These are phyloP conservation scores for Rhizophlyctis rosea DNA, from an alignment of 192 early-diverging fungal genomes.

Conservation along the genomic window DNA sequence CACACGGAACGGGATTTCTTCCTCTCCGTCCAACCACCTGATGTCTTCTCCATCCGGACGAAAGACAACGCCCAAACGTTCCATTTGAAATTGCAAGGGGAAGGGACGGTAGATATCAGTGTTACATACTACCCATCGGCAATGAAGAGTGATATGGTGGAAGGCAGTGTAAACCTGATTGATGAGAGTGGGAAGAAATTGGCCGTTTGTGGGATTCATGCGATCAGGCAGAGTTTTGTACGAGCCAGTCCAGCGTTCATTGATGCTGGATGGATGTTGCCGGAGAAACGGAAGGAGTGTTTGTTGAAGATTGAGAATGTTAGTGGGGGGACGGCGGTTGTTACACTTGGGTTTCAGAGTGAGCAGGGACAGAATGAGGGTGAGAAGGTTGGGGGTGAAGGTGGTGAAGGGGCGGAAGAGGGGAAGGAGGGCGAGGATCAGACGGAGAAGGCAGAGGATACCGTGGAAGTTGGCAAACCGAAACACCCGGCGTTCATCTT, in stretches of 20 bases:
- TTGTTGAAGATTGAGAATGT: slow-evolving; percentile 49
- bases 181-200: slow-evolving; percentile 52
- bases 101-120: slow-evolving; percentile 47
- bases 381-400: not conserved
- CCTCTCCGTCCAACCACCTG: slow-evolving; percentile 48
- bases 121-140: slow-evolving; percentile 49
- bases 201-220: slow-evolving; percentile 42
- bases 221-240: slow-evolving; percentile 48
- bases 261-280: slow-evolving; percentile 59
- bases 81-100: slow-evolving; percentile 52
- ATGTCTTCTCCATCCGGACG: slow-evolving; percentile 46
- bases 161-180: slow-evolving; percentile 50
- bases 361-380: slow-evolving; percentile 28
- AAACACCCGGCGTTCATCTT: slow-evolving; percentile 39
- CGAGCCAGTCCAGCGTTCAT: slow-evolving; percentile 44
- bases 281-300: slow-evolving; percentile 46
- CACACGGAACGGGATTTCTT: slow-evolving; percentile 56
- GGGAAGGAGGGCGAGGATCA: slow-evolving; percentile 2
- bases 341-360: slow-evolving; percentile 38
- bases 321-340: slow-evolving; percentile 23
- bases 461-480: too few relatives aligned
- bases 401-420: not conserved
- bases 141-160: slow-evolving; percentile 43
- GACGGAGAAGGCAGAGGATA: slow-evolving; percentile 10
- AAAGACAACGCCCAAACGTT: too few relatives aligned